phyloP scores from a whole-genome alignment of 352 stramenopile species.

The Thraustochytrium sp. region DNA sequence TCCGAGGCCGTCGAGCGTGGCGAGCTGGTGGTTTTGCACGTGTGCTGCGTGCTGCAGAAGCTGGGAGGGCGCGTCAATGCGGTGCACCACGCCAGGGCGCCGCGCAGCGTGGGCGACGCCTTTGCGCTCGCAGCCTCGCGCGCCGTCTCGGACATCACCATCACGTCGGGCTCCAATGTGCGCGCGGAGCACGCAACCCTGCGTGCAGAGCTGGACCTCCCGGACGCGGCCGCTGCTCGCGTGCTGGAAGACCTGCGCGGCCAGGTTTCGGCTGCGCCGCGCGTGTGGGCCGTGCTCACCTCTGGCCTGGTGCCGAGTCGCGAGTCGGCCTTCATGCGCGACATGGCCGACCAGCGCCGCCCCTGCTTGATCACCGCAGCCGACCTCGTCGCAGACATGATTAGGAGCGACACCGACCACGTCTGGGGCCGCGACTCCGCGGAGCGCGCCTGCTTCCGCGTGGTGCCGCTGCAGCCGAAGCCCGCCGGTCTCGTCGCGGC shows the following conservation, averaged over 20 bases:
- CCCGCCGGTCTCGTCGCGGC: not conserved
- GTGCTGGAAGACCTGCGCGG: not conserved
- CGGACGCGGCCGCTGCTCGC: not conserved
- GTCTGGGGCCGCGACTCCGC: not conserved
- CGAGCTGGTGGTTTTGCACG: not conserved
- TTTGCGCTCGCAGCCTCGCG: conserved; percentile 1
- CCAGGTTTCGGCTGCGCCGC: not conserved
- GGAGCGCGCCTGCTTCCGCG: not conserved
- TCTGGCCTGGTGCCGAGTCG: not conserved
- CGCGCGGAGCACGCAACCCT: not conserved
- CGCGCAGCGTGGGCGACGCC: not conserved
- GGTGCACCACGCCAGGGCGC: not conserved
- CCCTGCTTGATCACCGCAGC: not conserved
- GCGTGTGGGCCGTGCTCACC: not conserved
- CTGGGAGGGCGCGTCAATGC: conserved; percentile 1
- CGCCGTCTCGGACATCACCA: not conserved
- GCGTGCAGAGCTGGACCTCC: not conserved
- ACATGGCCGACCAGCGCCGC: not conserved
- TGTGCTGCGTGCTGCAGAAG: not conserved
- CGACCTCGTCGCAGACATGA: not conserved
- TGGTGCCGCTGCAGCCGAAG: not conserved
- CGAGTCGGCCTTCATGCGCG: not conserved
- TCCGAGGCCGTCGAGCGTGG: not conserved
- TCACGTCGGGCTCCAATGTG: not conserved
- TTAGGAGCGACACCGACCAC: not conserved